phyloP scores from a whole-genome alignment of 176 grass and related monocot genomes.

The Musa beccarii region DNA sequence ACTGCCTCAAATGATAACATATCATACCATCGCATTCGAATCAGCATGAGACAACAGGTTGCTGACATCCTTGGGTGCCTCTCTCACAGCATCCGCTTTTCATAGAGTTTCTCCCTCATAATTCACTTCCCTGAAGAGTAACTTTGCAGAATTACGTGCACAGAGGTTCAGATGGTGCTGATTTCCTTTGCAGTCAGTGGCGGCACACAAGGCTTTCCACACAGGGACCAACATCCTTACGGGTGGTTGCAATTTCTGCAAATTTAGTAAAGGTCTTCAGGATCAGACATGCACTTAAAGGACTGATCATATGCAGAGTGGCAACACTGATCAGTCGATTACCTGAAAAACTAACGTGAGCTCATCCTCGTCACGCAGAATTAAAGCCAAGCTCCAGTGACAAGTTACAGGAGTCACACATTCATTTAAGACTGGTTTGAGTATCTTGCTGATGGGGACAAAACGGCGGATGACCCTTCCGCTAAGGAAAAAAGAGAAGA shows the following conservation, averaged over 20 bases:
- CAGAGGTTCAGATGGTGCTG: not conserved
- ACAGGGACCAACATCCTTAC: slow-evolving; percentile 55
- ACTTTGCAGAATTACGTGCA: too few species aligned
- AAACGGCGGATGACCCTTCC: not conserved
- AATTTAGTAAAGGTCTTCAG: not conserved
- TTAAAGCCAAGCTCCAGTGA: slow-evolving; percentile 61
- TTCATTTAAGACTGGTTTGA: slow-evolving; percentile 59
- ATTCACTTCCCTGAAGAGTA: too few species aligned
- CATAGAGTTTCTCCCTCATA: too few species aligned
- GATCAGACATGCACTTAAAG: not conserved
- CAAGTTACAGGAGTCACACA: slow-evolving; percentile 54
- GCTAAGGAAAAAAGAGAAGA: slow-evolving; percentile 19
- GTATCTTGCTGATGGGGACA: slow-evolving; percentile 41
- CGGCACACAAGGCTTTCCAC: slow-evolving; percentile 46
- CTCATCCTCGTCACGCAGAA: slow-evolving; percentile 43
- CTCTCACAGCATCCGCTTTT: too few species aligned
- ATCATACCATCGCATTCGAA: too few species aligned
- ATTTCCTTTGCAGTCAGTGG: slow-evolving; percentile 18
- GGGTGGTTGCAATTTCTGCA: slow-evolving; percentile 49
- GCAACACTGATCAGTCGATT: slow-evolving; percentile 1
- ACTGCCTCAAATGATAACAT: too few species aligned
- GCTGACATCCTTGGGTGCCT: too few species aligned
- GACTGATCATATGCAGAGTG: not conserved
- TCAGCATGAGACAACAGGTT: too few species aligned
- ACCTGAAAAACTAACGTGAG: slow-evolving; percentile 51